Evolutionary conservation across 345 rosid genomes (phyloP).

Genomic region (Syzygium aqueum): DNA sequence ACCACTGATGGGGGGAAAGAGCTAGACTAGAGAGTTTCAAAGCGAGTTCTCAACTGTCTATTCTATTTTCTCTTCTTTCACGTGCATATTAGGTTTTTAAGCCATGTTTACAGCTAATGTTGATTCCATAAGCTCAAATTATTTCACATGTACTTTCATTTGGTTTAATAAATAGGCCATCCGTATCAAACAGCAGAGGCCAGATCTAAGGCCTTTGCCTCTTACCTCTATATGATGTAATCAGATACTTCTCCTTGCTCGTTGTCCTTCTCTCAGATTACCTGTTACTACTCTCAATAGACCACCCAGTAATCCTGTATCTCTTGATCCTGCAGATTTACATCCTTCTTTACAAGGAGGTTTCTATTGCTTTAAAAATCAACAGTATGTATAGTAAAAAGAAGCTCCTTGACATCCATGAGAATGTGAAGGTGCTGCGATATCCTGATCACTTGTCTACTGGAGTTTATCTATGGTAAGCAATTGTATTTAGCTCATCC

Average conservation of each 20-base stretch:
- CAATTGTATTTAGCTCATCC: background rate
- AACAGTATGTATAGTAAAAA: conserved; percentile 81
- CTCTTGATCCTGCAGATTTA: conserved; percentile 48
- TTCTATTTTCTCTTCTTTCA: background rate
- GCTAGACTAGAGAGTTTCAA: background rate
- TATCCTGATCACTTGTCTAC: conserved; percentile 80
- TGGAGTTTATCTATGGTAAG: conserved; percentile 79
- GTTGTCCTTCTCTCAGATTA: background rate
- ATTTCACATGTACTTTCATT: background rate
- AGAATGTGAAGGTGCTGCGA: conserved; percentile 78
- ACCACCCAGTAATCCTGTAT: background rate
- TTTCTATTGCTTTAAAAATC: conserved; percentile 76
- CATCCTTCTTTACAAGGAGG: conserved; percentile 89
- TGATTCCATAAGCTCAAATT: background rate
- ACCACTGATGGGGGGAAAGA: background rate
- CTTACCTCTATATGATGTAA: background rate
- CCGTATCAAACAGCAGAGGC: background rate
- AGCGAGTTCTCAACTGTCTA: background rate
- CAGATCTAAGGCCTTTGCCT: background rate
- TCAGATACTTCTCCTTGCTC: background rate
- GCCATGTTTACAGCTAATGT: background rate
- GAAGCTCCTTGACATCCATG: conserved; percentile 67
- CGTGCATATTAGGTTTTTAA: background rate
- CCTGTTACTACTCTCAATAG: background rate
- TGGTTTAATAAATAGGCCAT: background rate